Base-by-base conservation (phyloP, 2,329 filamentous ascomycete species). In the Diplodia seriata region DNA sequence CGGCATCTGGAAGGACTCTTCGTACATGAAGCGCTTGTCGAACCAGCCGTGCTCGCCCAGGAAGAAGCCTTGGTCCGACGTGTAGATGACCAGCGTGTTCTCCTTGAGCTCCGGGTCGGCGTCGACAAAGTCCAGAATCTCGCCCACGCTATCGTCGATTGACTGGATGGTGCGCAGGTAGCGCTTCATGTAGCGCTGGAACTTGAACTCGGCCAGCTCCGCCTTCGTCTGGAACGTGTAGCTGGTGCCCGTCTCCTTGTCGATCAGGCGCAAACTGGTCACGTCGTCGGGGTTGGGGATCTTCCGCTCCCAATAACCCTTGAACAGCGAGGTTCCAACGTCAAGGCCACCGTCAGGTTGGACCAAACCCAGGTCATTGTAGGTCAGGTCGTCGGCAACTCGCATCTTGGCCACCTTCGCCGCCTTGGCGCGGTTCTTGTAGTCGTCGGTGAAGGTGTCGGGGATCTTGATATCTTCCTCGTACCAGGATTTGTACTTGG, bases 1-100 rank as follows among this genome's bases (percentile, higher is more conserved):
- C 0, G 85, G 84, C 85, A 86, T 86, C 73, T 86, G 84, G 75
- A 86, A 86, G 15, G 77, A 81, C 73, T 86, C 83, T 69, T 87
- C 84, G 73, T 86, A 86, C 81, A 86, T 86, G 73, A 86, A 86
- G 3, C 85, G 81, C 74, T 86, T 86, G 73, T 86, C 85, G 70
- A 86, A 86, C 84, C 84, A 86, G 65, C 85, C 84, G 69, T 86
- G 85, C 68, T 86, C 85, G 8, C 84, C 84, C 0, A 86, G 80
- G 73, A 86, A 86, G 76, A 86, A 86, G 6, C 85, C 85, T 69
- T 86, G 84, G 70, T 86, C 84, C 0, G 82, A 85, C 0, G 82
- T 85, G 69, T 86, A 86, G n/a, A 86, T 78, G 2, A 86, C 81
- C 2, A 86, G 74, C 0, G 84, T 86, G 70, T 85, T 80, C 0